Base-by-base conservation (phyloP, 148 eudicot genomes). In the Amaranthus palmeri region DNA sequence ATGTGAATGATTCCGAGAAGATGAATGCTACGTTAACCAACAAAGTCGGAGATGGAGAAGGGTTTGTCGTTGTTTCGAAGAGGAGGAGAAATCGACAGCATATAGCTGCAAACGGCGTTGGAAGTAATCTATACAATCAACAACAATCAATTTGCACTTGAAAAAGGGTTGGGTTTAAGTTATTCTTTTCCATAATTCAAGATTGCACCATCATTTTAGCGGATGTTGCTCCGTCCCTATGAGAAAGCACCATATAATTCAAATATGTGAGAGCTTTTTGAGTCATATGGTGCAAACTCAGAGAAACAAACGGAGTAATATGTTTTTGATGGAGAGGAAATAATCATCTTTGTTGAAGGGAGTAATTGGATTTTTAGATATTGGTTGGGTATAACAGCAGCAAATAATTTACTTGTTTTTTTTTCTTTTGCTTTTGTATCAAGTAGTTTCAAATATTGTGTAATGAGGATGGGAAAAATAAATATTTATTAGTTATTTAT, bases 81-180 rank as follows among this genome's bases (percentile, higher is more conserved):
- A 72, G 99, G 70, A 92, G 96, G 78, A 87, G 90, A 80, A 90
- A 86, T 61, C 78, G 90, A 51, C 98, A 86, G 82, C 93, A 86
- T 17, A 77, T 88, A 10, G 54, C 12, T 47, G 69, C 86, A 0
- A 81, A 75, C 53, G 86, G 84, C 15, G 90, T 84, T 43, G 85
- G 63, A 5, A 90, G 87, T 51, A 76, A 65, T 11, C 8, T 90
- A 66, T 86, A 81, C 83, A 90, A 80, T 79, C 90, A 85, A 55
- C 99, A 87, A 66, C 89, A 76, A 55, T 51, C 98, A 58, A 80
- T 96, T 18, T 86, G 87, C 81, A 91, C 96, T 81, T 96, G 79
- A 80, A 46, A 13, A 40, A 9, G 1, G 6, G 7, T 10, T 49
- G 7, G 60, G 2, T 40, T 40, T 8, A 10, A 46, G 3, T 25